phyloP scores from a whole-genome alignment of 345 rosid species.

The Turritis glabra region DNA sequence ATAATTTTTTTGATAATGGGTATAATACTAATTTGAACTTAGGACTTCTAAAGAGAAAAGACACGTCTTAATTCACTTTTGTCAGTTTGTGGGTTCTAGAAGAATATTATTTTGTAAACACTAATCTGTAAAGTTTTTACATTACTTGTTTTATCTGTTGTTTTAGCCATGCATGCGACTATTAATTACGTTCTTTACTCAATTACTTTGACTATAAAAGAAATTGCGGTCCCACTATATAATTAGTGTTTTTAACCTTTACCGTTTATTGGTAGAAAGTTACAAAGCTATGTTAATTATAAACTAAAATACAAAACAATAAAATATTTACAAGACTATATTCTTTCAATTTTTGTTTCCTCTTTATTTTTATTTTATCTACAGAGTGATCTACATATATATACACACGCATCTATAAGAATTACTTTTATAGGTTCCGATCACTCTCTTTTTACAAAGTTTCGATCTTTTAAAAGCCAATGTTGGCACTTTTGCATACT shows the following conservation, averaged over 20 bases:
- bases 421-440: slow-evolving; percentile 18
- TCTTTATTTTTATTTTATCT: not conserved
- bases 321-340: not conserved
- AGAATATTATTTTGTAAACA: not conserved
- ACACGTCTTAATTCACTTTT: slow-evolving; percentile 3
- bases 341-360: not conserved
- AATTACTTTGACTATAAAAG: not conserved
- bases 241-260: not conserved
- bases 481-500: slow-evolving; percentile 38
- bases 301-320: not conserved
- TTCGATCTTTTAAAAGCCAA: slow-evolving; percentile 17
- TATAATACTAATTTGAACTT: not conserved
- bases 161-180: slow-evolving; percentile 16
- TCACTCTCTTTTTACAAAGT: slow-evolving; percentile 1
- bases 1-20: not conserved
- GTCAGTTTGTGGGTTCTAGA: slow-evolving; percentile 3
- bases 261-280: slow-evolving; percentile 14
- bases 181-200: slow-evolving; percentile 16
- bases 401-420: not conserved
- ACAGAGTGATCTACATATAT: not conserved
- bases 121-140: not conserved
- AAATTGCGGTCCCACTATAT: slow-evolving; percentile 17
- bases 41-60: slow-evolving; percentile 6
- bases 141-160: not conserved
- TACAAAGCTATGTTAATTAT: not conserved